Evolutionary conservation across 352 stramenopile species (phyloP), one percentile per base, ranked within the genome.

Genomic region (Pythium pectinolyticum): DNA sequence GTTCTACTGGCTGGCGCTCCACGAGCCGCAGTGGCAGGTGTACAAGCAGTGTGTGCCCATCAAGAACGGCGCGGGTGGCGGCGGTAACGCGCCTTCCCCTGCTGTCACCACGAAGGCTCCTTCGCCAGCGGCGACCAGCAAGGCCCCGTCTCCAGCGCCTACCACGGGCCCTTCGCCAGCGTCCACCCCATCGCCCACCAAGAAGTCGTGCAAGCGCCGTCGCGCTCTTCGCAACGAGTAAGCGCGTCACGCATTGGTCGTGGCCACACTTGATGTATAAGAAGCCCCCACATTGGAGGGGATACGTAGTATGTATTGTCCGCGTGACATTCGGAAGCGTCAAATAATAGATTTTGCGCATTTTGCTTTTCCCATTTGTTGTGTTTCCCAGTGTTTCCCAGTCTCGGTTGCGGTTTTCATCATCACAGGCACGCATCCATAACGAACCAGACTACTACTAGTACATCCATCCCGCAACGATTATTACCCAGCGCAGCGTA

Each of bases 1-100:
- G 47, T 70, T 75, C 57, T 75, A 72, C 68, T 71, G 68, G 69
- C 63, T 75, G 1, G 69, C 69, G 9, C 57, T 75, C 14, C 69
- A 75, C 43, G 69, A 75, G 31, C 53, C 69, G 17, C 48, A 63
- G 28, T 75, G 69, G 69, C 69, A 75, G 47, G 55, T 75, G 30
- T 75, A 75, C 69, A 75, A 73, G 66, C 59, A 73, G 49, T 73
- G 66, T 24, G 66, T 51, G 49, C 40, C 45, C 22, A 72, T 72
- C 58, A 20, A 62, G 34, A 66, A 67, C 53, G 51, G 57, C 22
- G 24, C 45, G 3, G 51, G 41, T 22, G 57, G 50, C 11, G 50
- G 63, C 30, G 22, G 41, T n/a, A 25, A 22, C 7, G 41, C n/a
- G n/a, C n/a, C n/a, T n/a, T n/a, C n/a, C n/a, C n/a, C n/a, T n/a